Percentiles rank a stretch among this genome's conserved stretches.
phyloP scores from a whole-genome alignment of 2,329 filamentous ascomycete genomes.

The Alternaria solani region DNA sequence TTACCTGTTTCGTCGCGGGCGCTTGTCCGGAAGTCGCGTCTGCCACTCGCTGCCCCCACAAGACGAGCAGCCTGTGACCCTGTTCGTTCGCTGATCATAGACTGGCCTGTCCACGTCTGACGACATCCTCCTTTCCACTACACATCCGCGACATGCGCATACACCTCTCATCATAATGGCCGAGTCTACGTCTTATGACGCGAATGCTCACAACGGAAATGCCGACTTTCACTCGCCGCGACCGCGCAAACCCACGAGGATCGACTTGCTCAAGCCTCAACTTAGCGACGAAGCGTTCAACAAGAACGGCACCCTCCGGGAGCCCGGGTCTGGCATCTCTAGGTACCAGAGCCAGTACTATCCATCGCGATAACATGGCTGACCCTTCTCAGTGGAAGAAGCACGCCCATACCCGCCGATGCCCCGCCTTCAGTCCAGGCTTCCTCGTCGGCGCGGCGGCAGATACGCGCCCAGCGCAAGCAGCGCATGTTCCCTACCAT shows the following conservation, averaged over 20 bases:
- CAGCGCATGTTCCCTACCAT: conserved; percentile 91
- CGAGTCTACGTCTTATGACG: conserved; percentile 43
- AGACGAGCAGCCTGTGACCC: conserved; percentile 31
- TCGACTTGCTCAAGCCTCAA: conserved; percentile 47
- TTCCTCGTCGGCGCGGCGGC: conserved; percentile 83
- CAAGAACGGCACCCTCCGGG: conserved; percentile 34
- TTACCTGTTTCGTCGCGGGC: conserved; percentile 11
- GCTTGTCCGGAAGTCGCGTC: conserved; percentile 5
- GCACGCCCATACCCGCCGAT: conserved; percentile 85
- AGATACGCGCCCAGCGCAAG: conserved; percentile 80
- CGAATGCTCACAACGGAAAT: conserved; percentile 32
- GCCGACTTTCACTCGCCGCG: conserved; percentile 43
- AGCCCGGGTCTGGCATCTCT: conserved; percentile 43
- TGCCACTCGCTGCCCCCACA: conserved; percentile 23
- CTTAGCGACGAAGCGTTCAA: conserved; percentile 43
- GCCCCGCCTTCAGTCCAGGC: conserved; percentile 91
- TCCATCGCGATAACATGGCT: conserved; percentile 17
- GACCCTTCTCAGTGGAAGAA: conserved; percentile 70
- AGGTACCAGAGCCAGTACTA: conserved; percentile 65
- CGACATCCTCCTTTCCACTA: conserved; percentile 18
- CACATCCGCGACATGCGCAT: conserved; percentile 33
- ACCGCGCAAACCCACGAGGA: conserved; percentile 46
- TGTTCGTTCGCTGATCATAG: conserved; percentile 33
- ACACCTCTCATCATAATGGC: conserved; percentile 36
- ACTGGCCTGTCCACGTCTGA: conserved; percentile 41